Base-by-base conservation (phyloP, 306 rosid genomes). In the Vachellia pachyceras region DNA sequence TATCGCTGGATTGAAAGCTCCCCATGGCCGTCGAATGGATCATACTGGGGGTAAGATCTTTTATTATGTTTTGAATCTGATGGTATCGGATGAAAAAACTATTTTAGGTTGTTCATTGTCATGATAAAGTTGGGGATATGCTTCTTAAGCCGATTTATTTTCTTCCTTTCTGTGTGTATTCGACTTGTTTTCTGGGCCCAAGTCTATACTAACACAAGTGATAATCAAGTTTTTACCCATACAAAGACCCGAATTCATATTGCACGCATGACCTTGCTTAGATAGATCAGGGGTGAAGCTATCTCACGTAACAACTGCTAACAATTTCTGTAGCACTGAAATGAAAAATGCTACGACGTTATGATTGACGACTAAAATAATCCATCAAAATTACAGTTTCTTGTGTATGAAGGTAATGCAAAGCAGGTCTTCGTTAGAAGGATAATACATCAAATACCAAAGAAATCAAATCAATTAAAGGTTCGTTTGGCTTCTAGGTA, bases 11-110 rank as follows among this genome's bases (percentile, higher is more conserved):
- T 89, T 94, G 73, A 96, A 97, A 76, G 99, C 99, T 61, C 99
- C 99, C 52, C 99, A 98, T 36, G 99, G 99, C 42, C 98, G 98
- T 66, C 97, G 99, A n/a, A 96, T 96, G 99, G 99, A 98, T 77
- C 99, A 96, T 75, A 98, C 99, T 72, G 99, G 98, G 82, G 98
- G 99, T 92, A 85, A 71, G 77, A 58, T 77, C 49, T 55, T 35
- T 52, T 66, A 25, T 74, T 39, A 76, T 29, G 18, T 17, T 18
- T 33, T 65, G 29, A 61, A 63, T 72, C 22, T 79, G 37, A 69
- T 67, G 29, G 15, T 79, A 46, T 80, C 15, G 44, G 35, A 14
- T 42, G 33, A 63, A n/a, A 79, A 64, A 75, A 64, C 29, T 17
- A 79, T 58, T 58, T 58, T 58, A 22, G 37, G 17, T 23, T 58